Conservation (phyloP, 441 rosid species). For the Biscutella auriculata region DNA sequence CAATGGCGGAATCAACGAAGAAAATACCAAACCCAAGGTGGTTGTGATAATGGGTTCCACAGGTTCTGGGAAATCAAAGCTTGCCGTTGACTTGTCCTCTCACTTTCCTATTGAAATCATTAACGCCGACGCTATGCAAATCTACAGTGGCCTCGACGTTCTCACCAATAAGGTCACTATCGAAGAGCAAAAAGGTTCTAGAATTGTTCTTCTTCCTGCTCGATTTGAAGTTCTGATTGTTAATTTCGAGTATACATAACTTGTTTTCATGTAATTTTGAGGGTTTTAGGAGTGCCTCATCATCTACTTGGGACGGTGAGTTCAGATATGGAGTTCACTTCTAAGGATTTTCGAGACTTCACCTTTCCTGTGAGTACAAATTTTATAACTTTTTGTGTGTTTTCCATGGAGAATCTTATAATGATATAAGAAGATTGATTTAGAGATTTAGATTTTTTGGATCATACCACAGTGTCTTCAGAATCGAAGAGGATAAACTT, state of each 20-base stretch:
- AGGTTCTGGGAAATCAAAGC: conserved; percentile 70
- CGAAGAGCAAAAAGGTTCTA: conserved; percentile 55
- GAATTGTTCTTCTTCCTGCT: no score
- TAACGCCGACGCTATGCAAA: conserved; percentile 91
- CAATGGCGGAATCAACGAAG: conserved; percentile 19
- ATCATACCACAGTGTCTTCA: no score
- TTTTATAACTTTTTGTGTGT: not conserved
- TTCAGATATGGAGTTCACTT: conserved; percentile 56
- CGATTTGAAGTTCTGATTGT: not conserved
- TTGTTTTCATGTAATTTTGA: not conserved
- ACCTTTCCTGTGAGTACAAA: conserved; percentile 51
- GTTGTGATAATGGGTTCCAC: conserved; percentile 79
- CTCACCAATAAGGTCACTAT: conserved; percentile 73
- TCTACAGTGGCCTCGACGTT: conserved; percentile 64
- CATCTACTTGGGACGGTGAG: conserved; percentile 70
- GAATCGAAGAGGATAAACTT: no score
- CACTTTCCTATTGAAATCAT: conserved; percentile 59
- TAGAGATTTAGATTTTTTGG: not conserved
- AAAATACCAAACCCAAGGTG: no score
- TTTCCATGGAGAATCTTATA: not conserved
- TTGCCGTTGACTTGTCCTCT: conserved; percentile 65
- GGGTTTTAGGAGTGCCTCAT: conserved; percentile 58
- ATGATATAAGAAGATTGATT: not conserved
- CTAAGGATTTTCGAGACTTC: conserved; percentile 59
- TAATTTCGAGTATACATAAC: not conserved